A percentile compares a stretch with the other conserved stretches of the same genome.
Conservation (phyloP, 2,329 filamentous ascomycete species). For the Phyllosticta capitalensis region DNA sequence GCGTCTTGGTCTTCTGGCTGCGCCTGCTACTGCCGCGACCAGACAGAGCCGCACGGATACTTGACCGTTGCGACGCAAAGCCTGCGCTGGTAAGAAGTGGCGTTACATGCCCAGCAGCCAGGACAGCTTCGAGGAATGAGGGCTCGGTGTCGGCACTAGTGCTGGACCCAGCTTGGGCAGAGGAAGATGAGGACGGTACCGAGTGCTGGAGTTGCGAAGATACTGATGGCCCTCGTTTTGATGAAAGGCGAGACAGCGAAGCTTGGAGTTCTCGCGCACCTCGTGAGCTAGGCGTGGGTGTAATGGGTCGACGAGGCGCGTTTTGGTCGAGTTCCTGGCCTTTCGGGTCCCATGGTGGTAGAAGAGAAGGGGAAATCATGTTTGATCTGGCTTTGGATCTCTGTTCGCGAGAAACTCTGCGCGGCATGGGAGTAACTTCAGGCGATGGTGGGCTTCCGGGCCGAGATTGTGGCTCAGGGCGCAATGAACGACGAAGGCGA, state of each 20-base stretch:
- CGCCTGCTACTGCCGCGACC: neutral
- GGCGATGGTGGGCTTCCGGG: neutral
- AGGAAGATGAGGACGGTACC: neutral
- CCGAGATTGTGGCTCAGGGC: neutral
- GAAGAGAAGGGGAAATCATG: neutral
- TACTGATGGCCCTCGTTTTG: neutral
- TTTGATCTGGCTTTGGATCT: neutral
- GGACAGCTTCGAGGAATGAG: slow-evolving; percentile 4
- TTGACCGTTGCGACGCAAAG: neutral
- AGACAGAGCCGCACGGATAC: neutral
- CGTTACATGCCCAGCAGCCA: slow-evolving; percentile 1
- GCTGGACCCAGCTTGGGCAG: neutral
- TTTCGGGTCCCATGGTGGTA: neutral
- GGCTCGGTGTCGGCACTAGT: neutral
- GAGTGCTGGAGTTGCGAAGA: neutral
- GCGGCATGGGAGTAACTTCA: neutral
- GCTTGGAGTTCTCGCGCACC: neutral
- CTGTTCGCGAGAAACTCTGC: neutral
- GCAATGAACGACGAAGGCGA: neutral
- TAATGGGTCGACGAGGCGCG: neutral
- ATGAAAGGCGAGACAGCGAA: neutral
- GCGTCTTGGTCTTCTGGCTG: neutral
- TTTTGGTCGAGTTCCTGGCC: neutral
- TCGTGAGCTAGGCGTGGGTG: neutral
- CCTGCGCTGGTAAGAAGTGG: neutral